Percentiles rank a stretch among this genome's conserved stretches.
Conservation (phyloP, 495 filamentous ascomycete species). For the Trichocladium antarcticum region DNA sequence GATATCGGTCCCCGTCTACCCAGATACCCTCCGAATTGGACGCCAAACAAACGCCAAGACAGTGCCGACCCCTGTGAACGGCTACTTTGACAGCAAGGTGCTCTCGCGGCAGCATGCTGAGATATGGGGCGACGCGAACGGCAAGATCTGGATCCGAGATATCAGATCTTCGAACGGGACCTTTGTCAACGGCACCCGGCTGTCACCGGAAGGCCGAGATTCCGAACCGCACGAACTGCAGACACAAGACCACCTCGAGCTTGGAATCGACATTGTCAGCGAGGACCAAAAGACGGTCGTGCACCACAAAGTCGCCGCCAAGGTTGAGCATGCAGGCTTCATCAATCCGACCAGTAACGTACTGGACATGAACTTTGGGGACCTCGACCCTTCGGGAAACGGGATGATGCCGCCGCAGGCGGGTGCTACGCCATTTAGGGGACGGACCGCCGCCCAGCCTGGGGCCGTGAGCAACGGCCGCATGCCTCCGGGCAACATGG, state of each 20-base stretch:
- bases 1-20: conserved; percentile 78
- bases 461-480: conserved; percentile 52
- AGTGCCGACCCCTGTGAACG: conserved; percentile 75
- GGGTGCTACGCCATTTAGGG: conserved; percentile 44
- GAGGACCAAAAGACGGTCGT: conserved; percentile 97
- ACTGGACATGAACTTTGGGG: conserved; percentile 80
- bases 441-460: conserved; percentile 59
- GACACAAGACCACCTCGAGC: conserved; percentile 76
- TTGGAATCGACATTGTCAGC: conserved; percentile 96
- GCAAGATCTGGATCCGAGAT: conserved; percentile 92
- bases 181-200: conserved; percentile 84
- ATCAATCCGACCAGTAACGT: conserved; percentile 56
- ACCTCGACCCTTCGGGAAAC: conserved; percentile 65
- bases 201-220: conserved; percentile 87
- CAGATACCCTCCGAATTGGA: conserved; percentile 82
- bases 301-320: conserved; percentile 93
- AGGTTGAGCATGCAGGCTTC: conserved; percentile 87
- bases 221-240: conserved; percentile 88
- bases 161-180: conserved; percentile 98
- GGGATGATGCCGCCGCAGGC: conserved; percentile 48
- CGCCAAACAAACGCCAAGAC: conserved; percentile 96
- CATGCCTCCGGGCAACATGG: conserved; percentile 44
- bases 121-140: conserved; percentile 79
- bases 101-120: conserved; percentile 93
- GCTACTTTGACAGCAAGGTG: conserved; percentile 96